Conservation (phyloP, 192 early-diverging fungal genomes). For the Dimargaris cristalligena region DNA sequence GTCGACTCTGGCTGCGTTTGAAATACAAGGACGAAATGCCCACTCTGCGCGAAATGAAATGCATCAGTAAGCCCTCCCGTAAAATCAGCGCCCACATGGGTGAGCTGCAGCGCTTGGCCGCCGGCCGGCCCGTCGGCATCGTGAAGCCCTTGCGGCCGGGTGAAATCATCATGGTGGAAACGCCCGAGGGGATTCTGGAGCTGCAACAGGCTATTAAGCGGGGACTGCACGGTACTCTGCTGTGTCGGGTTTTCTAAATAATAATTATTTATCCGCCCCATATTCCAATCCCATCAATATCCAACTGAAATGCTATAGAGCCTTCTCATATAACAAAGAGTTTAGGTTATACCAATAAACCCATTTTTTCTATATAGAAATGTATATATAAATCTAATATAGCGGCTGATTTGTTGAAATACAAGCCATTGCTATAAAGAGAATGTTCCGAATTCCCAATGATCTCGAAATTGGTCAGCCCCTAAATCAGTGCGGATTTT, state of each 20-base stretch:
- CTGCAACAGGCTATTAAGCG: constrained; percentile 75
- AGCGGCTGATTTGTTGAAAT: too few species aligned
- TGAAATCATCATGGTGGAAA: constrained; percentile 80
- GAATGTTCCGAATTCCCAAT: too few species aligned
- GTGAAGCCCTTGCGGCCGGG: constrained; percentile 72
- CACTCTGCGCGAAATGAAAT: constrained; percentile 57
- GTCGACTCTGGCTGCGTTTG: constrained; percentile 81
- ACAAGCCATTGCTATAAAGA: too few species aligned
- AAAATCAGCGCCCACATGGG: constrained; percentile 61
- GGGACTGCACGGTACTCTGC: constrained; percentile 73
- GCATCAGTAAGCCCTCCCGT: constrained; percentile 74
- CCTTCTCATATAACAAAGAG: too few species aligned
- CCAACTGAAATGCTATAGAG: too few species aligned
- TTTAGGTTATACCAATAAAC: too few species aligned
- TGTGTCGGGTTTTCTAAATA: constrained; percentile 42
- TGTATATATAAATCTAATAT: too few species aligned
- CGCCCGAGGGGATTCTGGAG: constrained; percentile 73
- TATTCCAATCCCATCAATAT: too few species aligned
- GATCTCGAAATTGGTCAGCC: too few species aligned
- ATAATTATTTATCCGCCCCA: too few species aligned
- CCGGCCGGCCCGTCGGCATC: constrained; percentile 54
- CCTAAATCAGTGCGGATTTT: too few species aligned
- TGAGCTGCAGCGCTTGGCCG: constrained; percentile 60
- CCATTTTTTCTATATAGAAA: too few species aligned
- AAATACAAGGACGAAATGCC: constrained; percentile 81